A percentile compares a stretch with the other conserved stretches of the same genome.
Conservation (phyloP, 2,329 filamentous ascomycete genomes). For the Aspergillus pseudoviridinutans region DNA sequence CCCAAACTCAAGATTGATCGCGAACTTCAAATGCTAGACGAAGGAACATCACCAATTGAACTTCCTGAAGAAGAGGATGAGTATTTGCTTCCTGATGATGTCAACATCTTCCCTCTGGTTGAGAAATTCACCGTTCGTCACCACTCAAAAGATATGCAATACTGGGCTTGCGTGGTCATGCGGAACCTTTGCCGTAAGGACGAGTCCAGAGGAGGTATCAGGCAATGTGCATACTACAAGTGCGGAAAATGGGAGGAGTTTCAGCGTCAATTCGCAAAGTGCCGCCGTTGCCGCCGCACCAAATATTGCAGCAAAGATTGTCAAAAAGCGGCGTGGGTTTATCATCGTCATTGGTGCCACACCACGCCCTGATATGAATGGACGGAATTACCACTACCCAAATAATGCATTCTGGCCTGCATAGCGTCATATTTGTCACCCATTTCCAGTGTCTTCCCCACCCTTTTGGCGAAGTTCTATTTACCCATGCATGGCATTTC, state of each 20-base stretch:
- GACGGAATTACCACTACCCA: constrained; percentile 26
- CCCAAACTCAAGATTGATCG: constrained; percentile 85
- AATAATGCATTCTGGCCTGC: constrained; percentile 32
- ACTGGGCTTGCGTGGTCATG: constrained; percentile 99
- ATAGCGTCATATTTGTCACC: constrained; percentile 34
- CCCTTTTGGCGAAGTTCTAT: constrained; percentile 23
- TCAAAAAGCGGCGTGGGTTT: constrained; percentile 98
- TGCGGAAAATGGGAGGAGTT: constrained; percentile 99
- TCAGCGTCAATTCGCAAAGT: constrained; percentile 96
- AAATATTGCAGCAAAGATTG: constrained; percentile 99
- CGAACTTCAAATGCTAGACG: constrained; percentile 76
- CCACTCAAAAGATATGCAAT: constrained; percentile 96
- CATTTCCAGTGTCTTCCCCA: constrained; percentile 17
- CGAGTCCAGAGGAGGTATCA: constrained; percentile 86
- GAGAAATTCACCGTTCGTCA: constrained; percentile 98
- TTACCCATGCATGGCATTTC: constrained; percentile 35
- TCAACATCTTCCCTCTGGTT: constrained; percentile 96
- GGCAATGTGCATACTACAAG: constrained; percentile 96
- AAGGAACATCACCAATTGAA: constrained; percentile 48
- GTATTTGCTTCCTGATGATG: constrained; percentile 86
- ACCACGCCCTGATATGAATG: constrained; percentile 33
- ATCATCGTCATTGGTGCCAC: constrained; percentile 93
- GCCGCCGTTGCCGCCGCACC: constrained; percentile 87
- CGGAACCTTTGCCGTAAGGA: constrained; percentile 97
- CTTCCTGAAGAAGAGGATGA: constrained; percentile 67